Evolutionary conservation across 306 rosid genomes (phyloP).

Genomic region (Inga leiocalycina): DNA sequence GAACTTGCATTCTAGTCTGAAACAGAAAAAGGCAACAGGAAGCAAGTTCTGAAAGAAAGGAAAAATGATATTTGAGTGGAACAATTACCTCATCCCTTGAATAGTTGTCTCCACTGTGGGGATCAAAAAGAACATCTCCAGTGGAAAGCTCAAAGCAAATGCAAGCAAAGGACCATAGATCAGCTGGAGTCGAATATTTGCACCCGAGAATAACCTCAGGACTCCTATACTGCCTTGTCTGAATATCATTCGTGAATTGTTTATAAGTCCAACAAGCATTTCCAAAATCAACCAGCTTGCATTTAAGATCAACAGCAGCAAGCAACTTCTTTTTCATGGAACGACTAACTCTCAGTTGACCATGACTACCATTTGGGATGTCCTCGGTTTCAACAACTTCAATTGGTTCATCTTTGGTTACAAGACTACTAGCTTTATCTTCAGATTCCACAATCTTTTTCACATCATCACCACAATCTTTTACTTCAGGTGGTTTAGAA

Average conservation of each 20-base stretch:
- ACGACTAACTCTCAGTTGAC: conserved; percentile 50
- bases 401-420: conserved; percentile 21
- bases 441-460: conserved; percentile 40
- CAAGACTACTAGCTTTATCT: conserved; percentile 40
- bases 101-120: conserved; percentile 82
- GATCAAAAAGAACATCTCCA: conserved; percentile 91
- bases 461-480: conserved; percentile 46
- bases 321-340: conserved; percentile 62
- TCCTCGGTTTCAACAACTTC: conserved; percentile 45
- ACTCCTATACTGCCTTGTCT: conserved; percentile 90
- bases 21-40: not conserved
- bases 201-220: conserved; percentile 94
- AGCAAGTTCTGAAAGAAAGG: conserved; percentile 9
- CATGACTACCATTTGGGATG: conserved; percentile 38
- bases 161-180: conserved; percentile 92
- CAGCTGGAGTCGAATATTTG: conserved; percentile 81
- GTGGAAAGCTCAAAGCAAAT: conserved; percentile 85
- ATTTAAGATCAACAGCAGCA: conserved; percentile 64
- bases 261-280: conserved; percentile 94
- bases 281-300: conserved; percentile 95
- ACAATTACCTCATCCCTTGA: conserved; percentile 80
- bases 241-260: conserved; percentile 88
- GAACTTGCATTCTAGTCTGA: conserved; percentile 1
- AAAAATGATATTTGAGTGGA: not conserved
- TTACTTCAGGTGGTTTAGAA: conserved; percentile 39